Conservation (phyloP, 352 stramenopile species). For the Phytopythium oedochilum region DNA sequence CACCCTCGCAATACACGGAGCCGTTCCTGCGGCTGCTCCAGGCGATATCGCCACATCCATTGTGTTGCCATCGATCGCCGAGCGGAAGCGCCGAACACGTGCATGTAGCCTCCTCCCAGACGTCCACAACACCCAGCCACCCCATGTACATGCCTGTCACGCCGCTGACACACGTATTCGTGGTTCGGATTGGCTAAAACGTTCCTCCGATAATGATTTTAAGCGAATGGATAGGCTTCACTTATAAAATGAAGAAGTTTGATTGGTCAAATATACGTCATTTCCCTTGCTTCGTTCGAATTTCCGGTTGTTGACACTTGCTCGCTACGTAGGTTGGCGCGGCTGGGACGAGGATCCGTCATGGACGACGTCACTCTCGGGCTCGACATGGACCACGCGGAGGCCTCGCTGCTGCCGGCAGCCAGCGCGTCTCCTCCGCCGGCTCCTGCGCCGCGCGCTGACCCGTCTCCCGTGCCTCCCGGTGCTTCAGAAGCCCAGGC, state of each 20-base stretch:
- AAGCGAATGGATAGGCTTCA: too few species aligned
- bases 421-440: not conserved
- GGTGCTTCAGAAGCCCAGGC: not conserved
- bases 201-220: too few species aligned
- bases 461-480: too few species aligned
- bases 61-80: too few species aligned
- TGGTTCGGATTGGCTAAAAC: not conserved
- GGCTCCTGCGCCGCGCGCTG: not conserved
- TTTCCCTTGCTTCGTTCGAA: not conserved
- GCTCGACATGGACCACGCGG: conserved; percentile 7
- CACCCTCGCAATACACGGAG: not conserved
- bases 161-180: too few species aligned
- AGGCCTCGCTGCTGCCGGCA: conserved; percentile 5
- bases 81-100: too few species aligned
- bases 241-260: not conserved
- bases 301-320: not conserved
- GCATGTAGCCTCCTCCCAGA: too few species aligned
- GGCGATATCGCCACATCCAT: too few species aligned
- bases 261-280: not conserved
- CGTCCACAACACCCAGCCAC: too few species aligned
- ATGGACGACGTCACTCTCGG: conserved; percentile 6
- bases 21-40: not conserved
- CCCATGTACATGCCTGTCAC: too few species aligned
- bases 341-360: not conserved
- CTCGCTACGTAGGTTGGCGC: too few species aligned